A percentile compares a stretch with the other conserved stretches of the same genome.
Conservation (phyloP, 2,329 filamentous ascomycete genomes). For the Aureobasidium namibiae region DNA sequence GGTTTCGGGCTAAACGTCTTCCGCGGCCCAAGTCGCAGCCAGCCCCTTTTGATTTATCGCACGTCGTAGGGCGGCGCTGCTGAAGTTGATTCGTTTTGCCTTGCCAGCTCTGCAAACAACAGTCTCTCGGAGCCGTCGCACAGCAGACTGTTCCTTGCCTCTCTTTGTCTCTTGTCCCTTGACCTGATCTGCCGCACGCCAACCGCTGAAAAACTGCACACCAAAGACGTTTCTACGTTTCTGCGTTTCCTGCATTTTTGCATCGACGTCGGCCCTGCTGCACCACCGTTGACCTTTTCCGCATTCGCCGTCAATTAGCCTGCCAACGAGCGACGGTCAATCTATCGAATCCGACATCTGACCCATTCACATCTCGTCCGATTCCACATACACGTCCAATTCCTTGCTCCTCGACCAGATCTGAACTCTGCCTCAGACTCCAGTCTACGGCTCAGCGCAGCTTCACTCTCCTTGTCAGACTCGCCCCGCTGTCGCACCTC, state of each 20-base stretch:
- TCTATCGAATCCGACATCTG: conserved; percentile 11
- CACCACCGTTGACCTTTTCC: conserved; percentile 7
- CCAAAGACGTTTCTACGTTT: conserved; percentile 9
- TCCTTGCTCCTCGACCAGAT: neutral
- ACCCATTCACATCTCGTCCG: neutral
- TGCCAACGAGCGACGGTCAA: conserved; percentile 2
- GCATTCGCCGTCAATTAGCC: conserved; percentile 2
- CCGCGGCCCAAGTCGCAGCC: conserved; percentile 5
- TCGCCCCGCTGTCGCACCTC: conserved; percentile 10
- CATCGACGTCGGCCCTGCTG: conserved; percentile 4
- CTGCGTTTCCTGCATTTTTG: conserved; percentile 4
- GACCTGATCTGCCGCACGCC: neutral
- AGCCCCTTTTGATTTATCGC: conserved; percentile 3
- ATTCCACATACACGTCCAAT: neutral
- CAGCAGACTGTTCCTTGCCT: conserved; percentile 9
- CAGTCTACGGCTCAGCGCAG: conserved; percentile 4
- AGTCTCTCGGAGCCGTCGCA: neutral
- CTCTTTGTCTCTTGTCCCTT: neutral
- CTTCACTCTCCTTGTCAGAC: conserved; percentile 12
- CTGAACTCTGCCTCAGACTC: neutral
- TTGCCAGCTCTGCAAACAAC: conserved; percentile 2
- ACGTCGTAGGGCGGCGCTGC: neutral
- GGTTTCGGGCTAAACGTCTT: conserved; percentile 7
- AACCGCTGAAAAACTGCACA: neutral
- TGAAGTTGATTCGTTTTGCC: conserved; percentile 1